A percentile compares a stretch with the other conserved stretches of the same genome.
These are phyloP conservation scores for Aspergillus homomorphus DNA, from an alignment of 495 filamentous ascomycete species.

Conservation along the genomic window DNA sequence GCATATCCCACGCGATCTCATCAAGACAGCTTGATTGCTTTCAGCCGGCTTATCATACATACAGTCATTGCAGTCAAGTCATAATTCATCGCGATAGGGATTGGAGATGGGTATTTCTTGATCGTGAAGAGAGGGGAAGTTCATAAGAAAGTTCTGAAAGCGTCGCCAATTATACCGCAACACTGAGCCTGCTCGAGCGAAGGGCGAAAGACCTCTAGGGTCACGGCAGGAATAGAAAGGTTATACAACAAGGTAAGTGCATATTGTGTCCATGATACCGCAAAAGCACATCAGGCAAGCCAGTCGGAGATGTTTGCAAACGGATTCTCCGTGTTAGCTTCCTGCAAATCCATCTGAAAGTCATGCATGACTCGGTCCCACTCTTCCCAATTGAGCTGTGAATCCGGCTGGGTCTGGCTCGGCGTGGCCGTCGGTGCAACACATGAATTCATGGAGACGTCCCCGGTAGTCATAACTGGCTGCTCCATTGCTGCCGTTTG, in stretches of 20 bases:
- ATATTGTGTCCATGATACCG: neutral
- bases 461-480: constrained; percentile 4
- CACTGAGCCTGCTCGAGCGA: neutral
- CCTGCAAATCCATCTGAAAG: constrained; percentile 44
- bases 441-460: constrained; percentile 9
- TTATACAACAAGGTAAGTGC: neutral
- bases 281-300: constrained; percentile 27
- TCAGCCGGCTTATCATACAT: neutral
- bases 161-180: neutral
- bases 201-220: constrained; percentile 8
- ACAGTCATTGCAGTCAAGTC: neutral
- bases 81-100: neutral
- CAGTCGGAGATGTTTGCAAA: constrained; percentile 30
- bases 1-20: too few species aligned
- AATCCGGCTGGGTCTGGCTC: neutral
- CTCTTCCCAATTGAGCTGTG: constrained; percentile 39
- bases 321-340: constrained; percentile 18
- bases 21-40: neutral
- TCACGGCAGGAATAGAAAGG: neutral
- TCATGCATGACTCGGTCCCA: constrained; percentile 53
- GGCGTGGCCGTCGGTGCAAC: constrained; percentile 2
- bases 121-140: neutral
- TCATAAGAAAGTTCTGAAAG: neutral
- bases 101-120: neutral
- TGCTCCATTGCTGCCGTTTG: constrained; percentile 2